These are phyloP conservation scores for Globisporangium sylvaticum DNA, from an alignment of 352 stramenopile species.

Conservation along the genomic window DNA sequence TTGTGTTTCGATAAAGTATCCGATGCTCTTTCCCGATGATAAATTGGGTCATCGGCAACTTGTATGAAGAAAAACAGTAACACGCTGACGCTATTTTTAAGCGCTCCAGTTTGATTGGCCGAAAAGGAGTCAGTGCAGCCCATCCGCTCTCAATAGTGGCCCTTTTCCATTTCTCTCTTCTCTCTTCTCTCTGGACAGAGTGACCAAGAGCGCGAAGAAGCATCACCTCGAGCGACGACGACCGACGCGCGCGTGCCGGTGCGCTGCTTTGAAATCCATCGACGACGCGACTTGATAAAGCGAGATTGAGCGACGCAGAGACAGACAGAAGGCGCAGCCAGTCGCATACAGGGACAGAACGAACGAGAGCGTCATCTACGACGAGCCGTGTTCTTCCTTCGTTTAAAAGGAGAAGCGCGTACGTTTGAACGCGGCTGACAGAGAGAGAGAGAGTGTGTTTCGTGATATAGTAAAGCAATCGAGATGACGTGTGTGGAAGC, in stretches of 20 bases:
- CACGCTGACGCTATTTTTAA: neutral
- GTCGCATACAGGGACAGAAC: neutral
- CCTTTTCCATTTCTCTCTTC: neutral
- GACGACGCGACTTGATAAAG: neutral
- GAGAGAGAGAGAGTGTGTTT: neutral
- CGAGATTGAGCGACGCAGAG: neutral
- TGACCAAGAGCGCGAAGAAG: neutral
- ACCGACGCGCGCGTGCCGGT: neutral
- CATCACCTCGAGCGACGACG: neutral
- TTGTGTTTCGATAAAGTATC: conserved; percentile 1
- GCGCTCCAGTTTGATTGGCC: neutral
- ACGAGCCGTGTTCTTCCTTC: no score
- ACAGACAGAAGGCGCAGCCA: neutral
- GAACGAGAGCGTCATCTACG: no score
- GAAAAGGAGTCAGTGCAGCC: conserved; percentile 8
- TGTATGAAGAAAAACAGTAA: neutral
- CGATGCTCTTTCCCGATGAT: neutral
- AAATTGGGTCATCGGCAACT: neutral
- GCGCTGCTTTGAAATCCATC: neutral
- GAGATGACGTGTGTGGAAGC: conserved; percentile 28
- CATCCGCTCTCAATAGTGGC: neutral
- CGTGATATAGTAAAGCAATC: neutral
- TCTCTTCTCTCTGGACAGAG: neutral
- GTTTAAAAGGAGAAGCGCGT: no score
- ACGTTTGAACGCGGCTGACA: no score